Evolutionary conservation across 2,329 filamentous ascomycete species (phyloP).

Genomic region (Paraconiothyrium brasiliense): DNA sequence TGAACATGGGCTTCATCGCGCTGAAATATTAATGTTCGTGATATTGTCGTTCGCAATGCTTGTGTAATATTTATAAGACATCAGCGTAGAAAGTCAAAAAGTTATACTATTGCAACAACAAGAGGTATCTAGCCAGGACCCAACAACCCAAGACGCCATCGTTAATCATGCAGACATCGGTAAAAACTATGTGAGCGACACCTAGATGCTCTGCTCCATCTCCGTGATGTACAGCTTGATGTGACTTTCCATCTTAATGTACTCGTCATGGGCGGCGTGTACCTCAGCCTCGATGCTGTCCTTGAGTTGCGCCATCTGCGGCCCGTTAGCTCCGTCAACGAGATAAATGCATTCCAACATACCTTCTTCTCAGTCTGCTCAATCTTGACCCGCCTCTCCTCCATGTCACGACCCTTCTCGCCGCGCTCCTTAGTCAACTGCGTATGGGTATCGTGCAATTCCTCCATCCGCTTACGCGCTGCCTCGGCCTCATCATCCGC

Average conservation of each 20-base stretch:
- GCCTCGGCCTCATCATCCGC: constrained; percentile 82
- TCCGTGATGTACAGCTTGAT: constrained; percentile 98
- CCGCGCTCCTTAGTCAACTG: constrained; percentile 83
- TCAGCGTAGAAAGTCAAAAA: neutral
- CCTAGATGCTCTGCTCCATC: constrained; percentile 82
- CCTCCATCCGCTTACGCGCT: constrained; percentile 90
- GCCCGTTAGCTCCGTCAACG: constrained; percentile 21
- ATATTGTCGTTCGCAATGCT: neutral
- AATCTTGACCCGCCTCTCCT: constrained; percentile 88
- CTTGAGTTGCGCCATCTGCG: constrained; percentile 94
- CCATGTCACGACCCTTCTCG: constrained; percentile 91
- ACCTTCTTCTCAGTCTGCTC: constrained; percentile 99
- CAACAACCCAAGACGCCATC: constrained; percentile 6
- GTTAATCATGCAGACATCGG: neutral
- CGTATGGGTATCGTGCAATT: constrained; percentile 80
- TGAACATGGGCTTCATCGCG: no score
- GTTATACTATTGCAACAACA: neutral
- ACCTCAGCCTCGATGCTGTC: constrained; percentile 97
- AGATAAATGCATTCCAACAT: constrained; percentile 34
- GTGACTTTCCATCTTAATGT: constrained; percentile 96
- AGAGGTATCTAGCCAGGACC: neutral
- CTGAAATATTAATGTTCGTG: no score
- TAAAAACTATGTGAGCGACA: constrained; percentile 20
- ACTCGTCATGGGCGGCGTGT: constrained; percentile 89
- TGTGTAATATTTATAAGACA: neutral